phyloP scores from a whole-genome alignment of 352 stramenopile genomes.

The Phytophthora syringae region DNA sequence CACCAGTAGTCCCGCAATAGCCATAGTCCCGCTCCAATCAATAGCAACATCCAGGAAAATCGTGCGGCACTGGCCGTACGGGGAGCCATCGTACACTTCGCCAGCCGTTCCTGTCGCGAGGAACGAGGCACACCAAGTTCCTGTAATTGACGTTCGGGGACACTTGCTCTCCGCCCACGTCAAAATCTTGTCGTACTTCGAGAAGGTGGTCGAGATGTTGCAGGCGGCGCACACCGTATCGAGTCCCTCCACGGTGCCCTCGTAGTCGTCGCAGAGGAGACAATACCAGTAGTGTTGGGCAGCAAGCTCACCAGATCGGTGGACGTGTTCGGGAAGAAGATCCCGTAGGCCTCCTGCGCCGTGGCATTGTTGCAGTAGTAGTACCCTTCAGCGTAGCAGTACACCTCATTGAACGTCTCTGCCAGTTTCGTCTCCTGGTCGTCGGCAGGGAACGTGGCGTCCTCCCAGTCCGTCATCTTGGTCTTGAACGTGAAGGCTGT shows the following conservation, averaged over 20 bases:
- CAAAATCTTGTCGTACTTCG: constrained; percentile 73
- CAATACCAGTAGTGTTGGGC: constrained; percentile 65
- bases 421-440: constrained; percentile 66
- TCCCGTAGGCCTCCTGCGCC: constrained; percentile 55
- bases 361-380: constrained; percentile 87
- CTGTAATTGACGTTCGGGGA: constrained; percentile 50
- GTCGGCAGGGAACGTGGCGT: constrained; percentile 55
- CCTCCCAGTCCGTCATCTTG: constrained; percentile 72
- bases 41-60: constrained; percentile 72
- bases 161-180: constrained; percentile 74
- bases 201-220: constrained; percentile 57
- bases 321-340: constrained; percentile 67
- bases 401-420: constrained; percentile 79
- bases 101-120: constrained; percentile 50
- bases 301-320: constrained; percentile 47
- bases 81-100: constrained; percentile 65
- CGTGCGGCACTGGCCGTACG: constrained; percentile 75
- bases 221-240: constrained; percentile 63
- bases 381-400: constrained; percentile 85
- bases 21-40: constrained; percentile 68
- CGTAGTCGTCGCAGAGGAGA: constrained; percentile 55
- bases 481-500: constrained; percentile 76
- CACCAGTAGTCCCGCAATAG: constrained; percentile 55
- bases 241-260: constrained; percentile 40
- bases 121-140: constrained; percentile 69